phyloP scores from a whole-genome alignment of 2,329 filamentous ascomycete genomes.

The Monosporascus sp. region DNA sequence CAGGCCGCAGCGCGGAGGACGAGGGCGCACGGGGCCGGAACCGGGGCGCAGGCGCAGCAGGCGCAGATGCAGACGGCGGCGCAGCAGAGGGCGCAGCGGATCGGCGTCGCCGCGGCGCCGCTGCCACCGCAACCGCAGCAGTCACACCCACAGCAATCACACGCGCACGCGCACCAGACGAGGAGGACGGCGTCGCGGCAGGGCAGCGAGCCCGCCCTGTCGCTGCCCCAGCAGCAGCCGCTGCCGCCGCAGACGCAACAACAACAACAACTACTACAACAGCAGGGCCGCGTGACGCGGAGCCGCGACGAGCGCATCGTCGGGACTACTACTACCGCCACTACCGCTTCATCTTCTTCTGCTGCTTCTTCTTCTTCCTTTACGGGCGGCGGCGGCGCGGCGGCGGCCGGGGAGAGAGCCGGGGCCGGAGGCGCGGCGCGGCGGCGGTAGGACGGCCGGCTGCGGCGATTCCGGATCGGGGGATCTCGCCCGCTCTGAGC shows the following conservation, averaged over 20 bases:
- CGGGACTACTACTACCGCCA: not conserved
- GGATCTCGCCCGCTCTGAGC: not conserved
- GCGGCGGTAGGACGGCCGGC: constrained; percentile 5
- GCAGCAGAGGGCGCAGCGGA: not conserved
- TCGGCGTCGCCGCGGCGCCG: not conserved
- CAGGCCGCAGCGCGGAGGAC: not conserved
- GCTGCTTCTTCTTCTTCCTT: no score
- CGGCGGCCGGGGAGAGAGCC: not conserved
- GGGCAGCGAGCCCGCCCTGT: not conserved
- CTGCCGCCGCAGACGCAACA: constrained; percentile 8
- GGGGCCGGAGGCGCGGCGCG: constrained; percentile 5
- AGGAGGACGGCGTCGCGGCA: constrained; percentile 6
- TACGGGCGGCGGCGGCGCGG: no score
- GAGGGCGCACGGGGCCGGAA: not conserved
- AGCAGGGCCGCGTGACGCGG: constrained; percentile 19
- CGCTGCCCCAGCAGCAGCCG: constrained; percentile 4
- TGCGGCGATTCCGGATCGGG: not conserved
- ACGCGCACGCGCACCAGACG: constrained; percentile 1
- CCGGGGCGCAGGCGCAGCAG: constrained; percentile 15
- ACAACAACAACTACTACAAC: no score
- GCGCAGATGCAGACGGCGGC: constrained; percentile 10
- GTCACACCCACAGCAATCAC: no score
- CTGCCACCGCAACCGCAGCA: not conserved
- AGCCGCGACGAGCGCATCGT: constrained; percentile 26
- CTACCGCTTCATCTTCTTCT: not conserved